Evolutionary conservation across 2,329 filamentous ascomycete genomes (phyloP).

Genomic region (Talaromyces islandicus): DNA sequence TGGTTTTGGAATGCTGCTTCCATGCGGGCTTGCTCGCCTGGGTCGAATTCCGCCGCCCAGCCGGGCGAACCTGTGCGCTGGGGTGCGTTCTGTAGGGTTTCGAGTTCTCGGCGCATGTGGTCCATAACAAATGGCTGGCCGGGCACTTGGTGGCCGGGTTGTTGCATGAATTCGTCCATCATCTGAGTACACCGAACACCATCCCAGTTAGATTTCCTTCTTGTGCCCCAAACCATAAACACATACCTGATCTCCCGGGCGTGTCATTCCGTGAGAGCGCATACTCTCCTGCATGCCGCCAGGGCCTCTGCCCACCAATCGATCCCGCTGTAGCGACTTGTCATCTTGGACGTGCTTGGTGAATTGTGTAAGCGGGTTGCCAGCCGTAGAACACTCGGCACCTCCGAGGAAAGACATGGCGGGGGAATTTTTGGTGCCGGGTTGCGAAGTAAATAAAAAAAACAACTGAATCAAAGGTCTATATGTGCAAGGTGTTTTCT

Average conservation of each 20-base stretch:
- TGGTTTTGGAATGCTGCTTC: slow-evolving; percentile 60
- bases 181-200: slow-evolving; percentile 50
- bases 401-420: slow-evolving; percentile 92
- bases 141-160: slow-evolving; percentile 50
- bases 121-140: slow-evolving; percentile 60
- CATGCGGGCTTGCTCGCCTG: slow-evolving; percentile 61
- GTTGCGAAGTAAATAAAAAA: background rate
- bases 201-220: background rate
- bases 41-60: slow-evolving; percentile 61
- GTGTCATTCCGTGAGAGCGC: slow-evolving; percentile 63
- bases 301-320: slow-evolving; percentile 70
- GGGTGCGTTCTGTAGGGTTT: slow-evolving; percentile 45
- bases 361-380: slow-evolving; percentile 94
- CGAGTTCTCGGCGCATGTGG: slow-evolving; percentile 58
- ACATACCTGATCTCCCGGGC: slow-evolving; percentile 67
- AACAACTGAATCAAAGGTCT: background rate
- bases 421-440: background rate
- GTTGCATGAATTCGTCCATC: slow-evolving; percentile 89
- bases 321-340: slow-evolving; percentile 87
- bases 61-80: slow-evolving; percentile 48
- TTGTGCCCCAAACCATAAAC: background rate
- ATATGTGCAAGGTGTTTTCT: background rate
- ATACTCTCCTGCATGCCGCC: slow-evolving; percentile 69
- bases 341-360: slow-evolving; percentile 96
- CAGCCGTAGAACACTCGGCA: slow-evolving; percentile 92